phyloP scores from a whole-genome alignment of 495 filamentous ascomycete genomes.

The Parathielavia appendiculata region DNA sequence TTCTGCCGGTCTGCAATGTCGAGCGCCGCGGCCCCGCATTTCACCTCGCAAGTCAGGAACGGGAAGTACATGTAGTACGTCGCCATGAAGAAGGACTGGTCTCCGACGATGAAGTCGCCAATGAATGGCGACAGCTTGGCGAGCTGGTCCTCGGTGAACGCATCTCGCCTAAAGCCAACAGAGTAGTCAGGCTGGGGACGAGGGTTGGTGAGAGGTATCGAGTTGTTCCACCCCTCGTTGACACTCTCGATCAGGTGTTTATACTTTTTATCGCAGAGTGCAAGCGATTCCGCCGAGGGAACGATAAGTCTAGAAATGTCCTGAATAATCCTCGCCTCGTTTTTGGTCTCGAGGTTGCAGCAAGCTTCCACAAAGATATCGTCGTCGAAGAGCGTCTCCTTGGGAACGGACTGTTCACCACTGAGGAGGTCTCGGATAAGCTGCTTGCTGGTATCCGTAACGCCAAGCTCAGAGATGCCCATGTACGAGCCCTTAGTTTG shows the following conservation, averaged over 20 bases:
- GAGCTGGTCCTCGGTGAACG: not conserved
- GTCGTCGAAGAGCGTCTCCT: not conserved
- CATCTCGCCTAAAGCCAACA: not conserved
- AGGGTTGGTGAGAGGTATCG: not conserved
- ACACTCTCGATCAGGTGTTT: conserved; percentile 21
- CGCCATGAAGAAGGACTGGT: not conserved
- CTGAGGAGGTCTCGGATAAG: not conserved
- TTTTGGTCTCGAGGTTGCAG: not conserved
- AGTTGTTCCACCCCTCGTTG: not conserved
- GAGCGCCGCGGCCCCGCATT: not conserved
- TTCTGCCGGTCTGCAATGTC: not conserved
- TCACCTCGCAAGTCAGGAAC: not conserved
- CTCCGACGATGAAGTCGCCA: not conserved
- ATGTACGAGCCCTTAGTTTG: not conserved
- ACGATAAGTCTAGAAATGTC: conserved; percentile 20
- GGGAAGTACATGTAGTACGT: not conserved
- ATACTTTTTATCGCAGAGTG: not conserved
- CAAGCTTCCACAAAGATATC: not conserved
- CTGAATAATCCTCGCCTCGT: conserved; percentile 2
- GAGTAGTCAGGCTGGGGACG: not conserved
- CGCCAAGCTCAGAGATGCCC: not conserved
- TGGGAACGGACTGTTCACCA: not conserved
- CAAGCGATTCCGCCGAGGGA: conserved; percentile 11
- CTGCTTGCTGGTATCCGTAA: not conserved
- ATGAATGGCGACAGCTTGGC: not conserved